phyloP scores from a whole-genome alignment of 768 basidiomycete species.

The Coprinellus aureogranulatus region DNA sequence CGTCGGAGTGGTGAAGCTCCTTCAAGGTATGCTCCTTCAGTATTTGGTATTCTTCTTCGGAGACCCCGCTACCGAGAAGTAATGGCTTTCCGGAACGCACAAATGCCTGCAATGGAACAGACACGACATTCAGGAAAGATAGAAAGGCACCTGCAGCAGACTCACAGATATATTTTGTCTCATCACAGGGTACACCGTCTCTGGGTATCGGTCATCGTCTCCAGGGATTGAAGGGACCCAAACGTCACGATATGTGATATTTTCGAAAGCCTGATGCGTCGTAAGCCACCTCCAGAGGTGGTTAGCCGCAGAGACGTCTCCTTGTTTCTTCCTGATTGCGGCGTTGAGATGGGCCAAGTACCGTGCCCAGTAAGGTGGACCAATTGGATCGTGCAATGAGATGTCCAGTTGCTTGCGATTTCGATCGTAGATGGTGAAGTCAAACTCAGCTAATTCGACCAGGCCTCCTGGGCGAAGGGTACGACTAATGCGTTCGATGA shows the following conservation, averaged over 20 bases:
- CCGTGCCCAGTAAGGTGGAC: conserved; percentile 57
- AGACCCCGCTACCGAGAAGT: conserved; percentile 60
- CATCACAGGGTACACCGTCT: conserved; percentile 33
- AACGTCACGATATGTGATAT: conserved; percentile 53
- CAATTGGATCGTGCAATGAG: conserved; percentile 37
- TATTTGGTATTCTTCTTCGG: conserved; percentile 54
- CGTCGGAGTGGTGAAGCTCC: conserved; percentile 50
- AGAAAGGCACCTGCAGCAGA: conserved; percentile 1
- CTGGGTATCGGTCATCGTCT: conserved; percentile 33
- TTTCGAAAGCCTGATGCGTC: conserved; percentile 57
- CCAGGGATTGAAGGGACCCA: conserved; percentile 64
- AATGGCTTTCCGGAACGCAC: conserved; percentile 65
- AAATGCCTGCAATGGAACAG: conserved; percentile 48
- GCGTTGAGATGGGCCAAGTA: conserved; percentile 57
- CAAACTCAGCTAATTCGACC: conserved; percentile 65
- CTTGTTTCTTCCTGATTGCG: conserved; percentile 43
- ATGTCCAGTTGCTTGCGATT: conserved; percentile 34
- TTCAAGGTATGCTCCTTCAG: conserved; percentile 49
- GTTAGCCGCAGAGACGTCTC: conserved; percentile 41
- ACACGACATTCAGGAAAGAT: conserved; percentile 24
- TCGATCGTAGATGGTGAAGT: conserved; percentile 58
- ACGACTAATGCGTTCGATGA: conserved; percentile 66
- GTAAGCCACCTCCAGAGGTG: conserved; percentile 44
- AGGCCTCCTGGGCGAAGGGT: conserved; percentile 71
- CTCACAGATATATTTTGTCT: conserved; percentile 63